A percentile compares a stretch with the other conserved stretches of the same genome.
Conservation (phyloP, 2,329 filamentous ascomycete species). For the Fusarium anguioides region DNA sequence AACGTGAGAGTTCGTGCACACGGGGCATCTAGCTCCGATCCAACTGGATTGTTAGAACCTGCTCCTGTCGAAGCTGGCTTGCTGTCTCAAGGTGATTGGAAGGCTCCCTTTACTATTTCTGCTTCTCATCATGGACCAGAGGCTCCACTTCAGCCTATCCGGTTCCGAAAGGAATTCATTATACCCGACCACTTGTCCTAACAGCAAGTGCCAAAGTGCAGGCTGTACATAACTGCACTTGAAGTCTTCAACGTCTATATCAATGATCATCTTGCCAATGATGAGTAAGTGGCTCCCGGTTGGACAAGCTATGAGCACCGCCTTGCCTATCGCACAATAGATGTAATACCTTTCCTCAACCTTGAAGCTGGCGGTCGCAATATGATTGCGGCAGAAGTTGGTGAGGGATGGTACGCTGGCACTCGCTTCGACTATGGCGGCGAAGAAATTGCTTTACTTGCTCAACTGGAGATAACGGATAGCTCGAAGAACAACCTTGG, state of each 20-base stretch:
- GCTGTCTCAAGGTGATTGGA: background rate
- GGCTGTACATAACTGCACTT: conserved; percentile 56
- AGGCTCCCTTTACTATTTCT: conserved; percentile 5
- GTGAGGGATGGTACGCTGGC: conserved; percentile 59
- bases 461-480: conserved; percentile 53
- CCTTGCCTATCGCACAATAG: conserved; percentile 60
- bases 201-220: background rate
- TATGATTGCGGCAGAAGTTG: conserved; percentile 53
- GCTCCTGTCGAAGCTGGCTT: conserved; percentile 4
- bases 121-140: background rate
- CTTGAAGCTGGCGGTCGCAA: conserved; percentile 47
- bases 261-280: conserved; percentile 54
- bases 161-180: conserved; percentile 3
- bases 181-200: background rate
- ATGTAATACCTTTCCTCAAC: conserved; percentile 54
- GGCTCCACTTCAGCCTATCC: conserved; percentile 4
- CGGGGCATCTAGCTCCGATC: background rate
- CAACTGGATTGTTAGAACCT: background rate
- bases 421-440: conserved; percentile 45
- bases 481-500: conserved; percentile 49
- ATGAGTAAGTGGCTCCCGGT: conserved; percentile 57
- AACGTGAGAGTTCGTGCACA: background rate
- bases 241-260: conserved; percentile 57
- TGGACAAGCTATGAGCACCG: conserved; percentile 62
- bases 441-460: conserved; percentile 52